phyloP scores from a whole-genome alignment of 2,329 filamentous ascomycete genomes.

The Pseudocercospora fijiensis region DNA sequence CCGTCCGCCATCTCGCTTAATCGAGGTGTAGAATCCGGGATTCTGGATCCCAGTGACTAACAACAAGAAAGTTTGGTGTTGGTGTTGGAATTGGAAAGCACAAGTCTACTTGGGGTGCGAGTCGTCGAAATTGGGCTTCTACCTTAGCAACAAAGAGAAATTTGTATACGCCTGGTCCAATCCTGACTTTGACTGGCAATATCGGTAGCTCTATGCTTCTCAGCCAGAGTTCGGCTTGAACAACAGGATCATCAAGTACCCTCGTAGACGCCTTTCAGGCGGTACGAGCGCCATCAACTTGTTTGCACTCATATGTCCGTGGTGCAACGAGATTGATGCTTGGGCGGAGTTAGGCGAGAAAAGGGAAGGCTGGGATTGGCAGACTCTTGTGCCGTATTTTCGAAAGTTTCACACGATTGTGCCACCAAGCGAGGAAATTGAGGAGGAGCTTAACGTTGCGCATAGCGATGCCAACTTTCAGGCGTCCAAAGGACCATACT shows the following conservation, averaged over 20 bases:
- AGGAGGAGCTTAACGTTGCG: neutral
- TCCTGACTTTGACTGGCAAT: conserved; percentile 29
- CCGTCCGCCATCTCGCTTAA: too few species aligned
- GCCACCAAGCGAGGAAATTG: conserved; percentile 1
- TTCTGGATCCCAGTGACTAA: too few species aligned
- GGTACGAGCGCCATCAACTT: conserved; percentile 44
- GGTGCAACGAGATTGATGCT: conserved; percentile 32
- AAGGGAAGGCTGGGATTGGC: conserved; percentile 39
- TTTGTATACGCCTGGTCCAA: conserved; percentile 28
- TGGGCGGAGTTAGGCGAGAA: conserved; percentile 35
- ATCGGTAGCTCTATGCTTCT: too few species aligned
- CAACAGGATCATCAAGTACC: conserved; percentile 25
- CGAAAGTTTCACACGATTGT: conserved; percentile 10
- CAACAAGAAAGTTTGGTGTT: too few species aligned
- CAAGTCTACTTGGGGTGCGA: too few species aligned
- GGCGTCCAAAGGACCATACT: conserved; percentile 4
- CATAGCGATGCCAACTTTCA: neutral
- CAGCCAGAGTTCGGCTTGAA: conserved; percentile 19
- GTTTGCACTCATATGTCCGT: conserved; percentile 31
- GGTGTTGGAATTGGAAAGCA: too few species aligned
- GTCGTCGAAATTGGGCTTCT: too few species aligned
- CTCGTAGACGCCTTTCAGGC: conserved; percentile 42
- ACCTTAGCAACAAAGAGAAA: conserved; percentile 24
- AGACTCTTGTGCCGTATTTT: conserved; percentile 10
- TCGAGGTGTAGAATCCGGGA: too few species aligned